A percentile compares a stretch with the other conserved stretches of the same genome.
phyloP scores from a whole-genome alignment of 305 asterid genomes.

The Fraxinus ornus region DNA sequence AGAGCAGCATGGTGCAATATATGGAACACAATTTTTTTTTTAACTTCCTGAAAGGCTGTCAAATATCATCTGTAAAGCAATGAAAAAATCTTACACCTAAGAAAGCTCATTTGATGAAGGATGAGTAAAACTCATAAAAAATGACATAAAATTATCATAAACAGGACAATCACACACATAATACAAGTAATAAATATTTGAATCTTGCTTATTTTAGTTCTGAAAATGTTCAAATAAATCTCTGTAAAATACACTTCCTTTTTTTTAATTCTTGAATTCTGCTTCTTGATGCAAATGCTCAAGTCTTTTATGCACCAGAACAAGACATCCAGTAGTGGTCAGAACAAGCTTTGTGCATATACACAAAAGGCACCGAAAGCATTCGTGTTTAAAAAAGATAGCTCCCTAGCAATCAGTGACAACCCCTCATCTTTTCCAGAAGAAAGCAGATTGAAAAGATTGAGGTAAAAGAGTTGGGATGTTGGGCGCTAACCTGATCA shows the following conservation, averaged over 20 bases:
- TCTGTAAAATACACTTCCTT: neutral
- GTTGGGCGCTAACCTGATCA: constrained; percentile 56
- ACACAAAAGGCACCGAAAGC: neutral
- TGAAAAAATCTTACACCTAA: neutral
- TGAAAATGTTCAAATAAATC: neutral
- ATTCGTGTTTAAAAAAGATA: neutral
- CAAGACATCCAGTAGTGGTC: neutral
- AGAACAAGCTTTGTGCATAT: neutral
- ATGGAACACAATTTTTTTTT: neutral
- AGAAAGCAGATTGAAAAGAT: neutral
- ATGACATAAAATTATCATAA: neutral
- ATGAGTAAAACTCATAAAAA: neutral
- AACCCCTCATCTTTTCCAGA: neutral
- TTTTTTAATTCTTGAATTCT: neutral
- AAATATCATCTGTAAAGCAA: neutral
- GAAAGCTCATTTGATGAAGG: neutral
- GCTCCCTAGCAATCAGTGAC: neutral
- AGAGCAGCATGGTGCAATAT: neutral
- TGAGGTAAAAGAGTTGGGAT: constrained; percentile 16
- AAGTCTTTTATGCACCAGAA: neutral
- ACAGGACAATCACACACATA: neutral
- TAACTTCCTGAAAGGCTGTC: neutral
- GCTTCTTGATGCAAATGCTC: neutral
- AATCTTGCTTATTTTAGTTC: neutral
- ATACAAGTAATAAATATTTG: neutral